Base-by-base conservation (phyloP, 345 rosid species). In the Cardamine occulta region DNA sequence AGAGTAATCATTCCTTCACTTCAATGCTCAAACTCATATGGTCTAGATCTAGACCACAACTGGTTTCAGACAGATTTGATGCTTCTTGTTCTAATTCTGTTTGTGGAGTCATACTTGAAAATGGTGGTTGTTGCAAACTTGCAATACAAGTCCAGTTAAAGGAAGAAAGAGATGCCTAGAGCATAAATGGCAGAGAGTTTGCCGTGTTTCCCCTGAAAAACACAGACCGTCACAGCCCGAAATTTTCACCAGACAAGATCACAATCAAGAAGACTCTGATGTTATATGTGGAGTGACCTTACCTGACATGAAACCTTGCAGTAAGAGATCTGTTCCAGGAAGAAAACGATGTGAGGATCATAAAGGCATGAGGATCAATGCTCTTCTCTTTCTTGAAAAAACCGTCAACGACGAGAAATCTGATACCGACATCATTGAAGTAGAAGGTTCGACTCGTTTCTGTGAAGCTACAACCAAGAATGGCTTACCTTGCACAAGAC, bases 151-250 rank as follows among this genome's bases (percentile, higher is more conserved):
- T 8, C 88, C 93, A 6, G 81, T 82, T 19, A 67, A 57, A 59
- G 88, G 94, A 57, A 85, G 88, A 80, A 87, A 86, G 76, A 88
- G 97, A 77, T 93, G 98, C 31, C 34, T 76, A n/a, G 80, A 82
- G 63, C 96, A 91, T 70, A 88, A 87, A 74, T 89, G 94, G 51
- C 86, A 19, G 19, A 76, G 85, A 80, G 84, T 77, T 65, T 68
- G 42, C 56, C 76, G 77, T 37, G 81, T 78, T 49, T 72, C 81
- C 1, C 77, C 68, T 0, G 40, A 26, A 15, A 77, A 72, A 59
- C 70, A n/a, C n/a, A n/a, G n/a, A n/a, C n/a, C n/a, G n/a, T n/a
- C 32, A 55, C n/a, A 70, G 13, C 61, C 60, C 0, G 75, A 70
- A 65, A 44, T 24, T 28, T 23, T 79, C 74, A 58, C 47, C 68